Base-by-base conservation (phyloP, 2,329 filamentous ascomycete genomes). In the Claviceps monticola region DNA sequence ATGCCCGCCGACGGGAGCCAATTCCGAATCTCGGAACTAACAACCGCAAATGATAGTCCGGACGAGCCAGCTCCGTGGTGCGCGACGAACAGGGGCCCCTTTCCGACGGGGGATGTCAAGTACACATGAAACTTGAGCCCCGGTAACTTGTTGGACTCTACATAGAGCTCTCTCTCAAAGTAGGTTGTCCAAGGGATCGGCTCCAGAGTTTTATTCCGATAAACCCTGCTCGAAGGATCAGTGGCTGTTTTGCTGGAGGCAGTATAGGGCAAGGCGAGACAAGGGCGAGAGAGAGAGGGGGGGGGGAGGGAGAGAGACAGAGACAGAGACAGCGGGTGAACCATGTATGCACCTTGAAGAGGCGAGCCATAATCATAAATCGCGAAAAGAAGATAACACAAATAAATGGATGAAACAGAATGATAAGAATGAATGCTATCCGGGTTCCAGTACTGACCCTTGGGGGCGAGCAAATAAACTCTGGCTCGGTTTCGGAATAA, bases 21-120 rank as follows among this genome's bases (percentile, higher is more conserved):
- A 64, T 84, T 87, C 50, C 83, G 79, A 55, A 97, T 81, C 64
- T 94, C 86, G 45, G 80, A 75, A 2, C 84, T 81, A 55, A 95
- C 81, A 4, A 88, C 75, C 5, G 90, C 90, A 68, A 97, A 98
- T 2, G 89, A 95, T 53, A 97, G 78, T 6, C 86, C 94, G 0
- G 90, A 95, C 4, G 90, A 95, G 16, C 93, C 93, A 42, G 88
- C 93, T 41, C 93, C 93, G 68, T 98, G 93, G 64, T 98, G 93
- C 69, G 86, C 88, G 54, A 97, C 84, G 66, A 98, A 90, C 5
- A 98, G 73, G 0, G 91, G 89, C 0, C 85, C 87, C 55, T 78
- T 76, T 39, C 76, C 82, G 43, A 76, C 76, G 8, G 91, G 90
- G 1, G 89, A 88, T 19, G 82, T 95, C 44, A 97, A 74, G 66